Evolutionary conservation across 2,329 filamentous ascomycete genomes (phyloP).

Genomic region (Aspergillus transmontanensis): DNA sequence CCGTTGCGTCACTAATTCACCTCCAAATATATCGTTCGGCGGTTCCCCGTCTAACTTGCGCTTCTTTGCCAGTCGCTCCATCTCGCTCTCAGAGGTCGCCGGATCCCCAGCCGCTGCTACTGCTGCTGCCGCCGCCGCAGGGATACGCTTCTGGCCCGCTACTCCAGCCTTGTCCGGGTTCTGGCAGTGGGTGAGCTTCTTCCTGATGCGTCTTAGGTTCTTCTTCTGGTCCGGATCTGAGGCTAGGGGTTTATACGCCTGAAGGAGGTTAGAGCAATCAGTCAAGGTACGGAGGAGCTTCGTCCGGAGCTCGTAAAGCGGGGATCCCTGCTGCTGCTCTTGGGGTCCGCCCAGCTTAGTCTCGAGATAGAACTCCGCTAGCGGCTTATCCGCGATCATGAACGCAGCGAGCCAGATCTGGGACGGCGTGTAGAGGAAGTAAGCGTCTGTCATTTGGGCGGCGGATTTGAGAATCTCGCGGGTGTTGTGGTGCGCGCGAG

Average conservation of each 20-base stretch:
- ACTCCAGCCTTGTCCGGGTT: conserved; percentile 52
- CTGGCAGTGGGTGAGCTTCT: conserved; percentile 53
- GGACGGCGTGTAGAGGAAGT: conserved; percentile 92
- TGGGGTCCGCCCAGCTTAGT: conserved; percentile 41
- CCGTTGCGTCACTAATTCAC: conserved; percentile 38
- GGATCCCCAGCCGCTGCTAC: conserved; percentile 22
- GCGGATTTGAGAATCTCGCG: conserved; percentile 75
- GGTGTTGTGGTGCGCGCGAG: conserved; percentile 70
- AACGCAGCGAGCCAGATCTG: conserved; percentile 90
- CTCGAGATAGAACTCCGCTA: conserved; percentile 49
- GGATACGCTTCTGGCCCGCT: conserved; percentile 45
- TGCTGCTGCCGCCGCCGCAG: conserved; percentile 29
- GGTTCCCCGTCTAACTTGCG: conserved; percentile 38
- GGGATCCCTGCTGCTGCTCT: conserved; percentile 18
- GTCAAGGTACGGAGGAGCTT: conserved; percentile 42
- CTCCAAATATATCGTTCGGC: conserved; percentile 38
- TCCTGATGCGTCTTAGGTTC: conserved; percentile 49
- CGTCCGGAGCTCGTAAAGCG: conserved; percentile 35
- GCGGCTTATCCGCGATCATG: conserved; percentile 67
- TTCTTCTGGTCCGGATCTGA: conserved; percentile 45
- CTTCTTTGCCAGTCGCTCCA: conserved; percentile 44
- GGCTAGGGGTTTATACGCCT: conserved; percentile 41
- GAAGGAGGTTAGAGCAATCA: conserved; percentile 42
- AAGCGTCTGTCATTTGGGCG: conserved; percentile 87
- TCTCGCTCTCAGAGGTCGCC: conserved; percentile 37